phyloP scores from a whole-genome alignment of 495 filamentous ascomycete genomes.

The Cetradonia linearis region DNA sequence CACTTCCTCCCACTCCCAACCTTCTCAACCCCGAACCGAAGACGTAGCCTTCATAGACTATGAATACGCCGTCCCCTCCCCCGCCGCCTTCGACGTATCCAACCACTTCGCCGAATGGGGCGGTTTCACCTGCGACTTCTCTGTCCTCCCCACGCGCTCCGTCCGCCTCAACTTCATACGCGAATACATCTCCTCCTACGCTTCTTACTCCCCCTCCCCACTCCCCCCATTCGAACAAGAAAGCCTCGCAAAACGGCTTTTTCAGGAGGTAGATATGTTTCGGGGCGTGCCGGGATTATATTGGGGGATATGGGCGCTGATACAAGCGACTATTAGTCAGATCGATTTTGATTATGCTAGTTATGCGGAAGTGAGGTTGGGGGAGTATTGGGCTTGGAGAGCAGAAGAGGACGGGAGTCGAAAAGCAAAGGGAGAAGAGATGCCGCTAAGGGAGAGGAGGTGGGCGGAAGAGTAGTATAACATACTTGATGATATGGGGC shows the following conservation, averaged over 20 bases:
- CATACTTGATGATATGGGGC: conserved; percentile 40
- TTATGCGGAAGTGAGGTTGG: conserved; percentile 79
- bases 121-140: conserved; percentile 89
- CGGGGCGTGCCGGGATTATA: conserved; percentile 84
- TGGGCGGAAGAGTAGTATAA: conserved; percentile 55
- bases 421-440: conserved; percentile 45
- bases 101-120: conserved; percentile 99
- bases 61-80: conserved; percentile 89
- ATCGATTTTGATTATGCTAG: conserved; percentile 96
- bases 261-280: conserved; percentile 74
- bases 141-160: conserved; percentile 64
- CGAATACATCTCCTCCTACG: conserved; percentile 63
- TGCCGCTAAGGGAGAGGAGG: conserved; percentile 65
- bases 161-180: conserved; percentile 73
- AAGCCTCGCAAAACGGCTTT: conserved; percentile 37
- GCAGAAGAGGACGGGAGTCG: conserved; percentile 55
- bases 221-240: not conserved
- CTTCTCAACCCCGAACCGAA: conserved; percentile 26
- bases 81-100: conserved; percentile 95
- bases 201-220: conserved; percentile 16
- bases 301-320: conserved; percentile 91
- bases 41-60: conserved; percentile 92
- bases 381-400: conserved; percentile 96
- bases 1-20: conserved; percentile 36
- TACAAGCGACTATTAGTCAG: conserved; percentile 87